Evolutionary conservation across 208 protist genomes (phyloP), one percentile per base, ranked within the genome.

Genomic region (Acanthamoeba royreba): DNA sequence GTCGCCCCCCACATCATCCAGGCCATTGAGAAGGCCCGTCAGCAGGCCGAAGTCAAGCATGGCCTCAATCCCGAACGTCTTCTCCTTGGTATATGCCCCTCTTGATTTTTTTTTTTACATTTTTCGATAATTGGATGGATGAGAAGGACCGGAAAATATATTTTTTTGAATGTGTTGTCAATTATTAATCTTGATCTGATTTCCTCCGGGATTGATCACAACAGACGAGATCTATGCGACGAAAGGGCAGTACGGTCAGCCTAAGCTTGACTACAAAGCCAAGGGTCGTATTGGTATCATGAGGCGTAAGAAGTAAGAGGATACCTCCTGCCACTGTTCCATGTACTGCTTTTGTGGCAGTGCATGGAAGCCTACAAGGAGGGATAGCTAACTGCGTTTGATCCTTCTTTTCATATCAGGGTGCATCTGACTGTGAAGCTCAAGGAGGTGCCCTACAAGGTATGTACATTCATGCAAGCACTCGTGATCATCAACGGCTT

Each of bases 391-490:
- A 17, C n/a, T 61, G 52, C 0, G 9, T 25, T 74, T 11, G 2
- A 35, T 25, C 11, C 61, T 11, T 2, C n/a, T 38, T 11, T 33
- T n/a, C 31, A 15, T 0, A 15, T 74, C 61, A 79, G 66, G 25
- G 66, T 79, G 46, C 79, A 87, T 46, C 79, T 87, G 25, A 87
- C 45, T 13, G 79, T 87, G 7, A 87, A 87, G 46, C 79, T 87
- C 79, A 87, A 87, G 79, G 79, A 87, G n/a, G 79, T 87, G 38
- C 79, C 79, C n/a, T 87, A 38, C 43, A 31, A 58, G 66, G 66
- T 79, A 19, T n/a, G 66, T 3, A 25, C 25, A 46, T 25, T 25
- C n/a, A 31, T n/a, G 28, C 58, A 9, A 31, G 19, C n/a, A 69
- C 11, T n/a, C n/a, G n/a, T n/a, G n/a, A n/a, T n/a, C n/a, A n/a